phyloP scores from a whole-genome alignment of 495 filamentous ascomycete genomes.

The Neurospora sp. region DNA sequence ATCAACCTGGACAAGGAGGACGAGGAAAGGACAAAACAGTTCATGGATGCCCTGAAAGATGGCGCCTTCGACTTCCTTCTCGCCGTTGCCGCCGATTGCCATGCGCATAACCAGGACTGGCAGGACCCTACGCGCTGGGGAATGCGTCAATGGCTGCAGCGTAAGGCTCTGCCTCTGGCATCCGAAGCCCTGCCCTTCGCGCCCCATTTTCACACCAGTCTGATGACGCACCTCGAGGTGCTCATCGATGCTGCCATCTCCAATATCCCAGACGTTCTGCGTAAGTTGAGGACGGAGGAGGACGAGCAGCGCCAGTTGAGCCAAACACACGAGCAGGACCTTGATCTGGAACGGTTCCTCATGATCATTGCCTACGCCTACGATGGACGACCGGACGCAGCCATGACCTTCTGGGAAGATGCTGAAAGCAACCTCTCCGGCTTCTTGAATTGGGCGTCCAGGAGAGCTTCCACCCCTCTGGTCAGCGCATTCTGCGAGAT shows the following conservation, averaged over 20 bases:
- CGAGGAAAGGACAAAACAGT: slow-evolving; percentile 56
- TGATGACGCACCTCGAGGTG: slow-evolving; percentile 73
- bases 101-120: slow-evolving; percentile 48
- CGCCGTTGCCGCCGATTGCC: slow-evolving; percentile 69
- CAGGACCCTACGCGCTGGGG: slow-evolving; percentile 67
- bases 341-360: slow-evolving; percentile 83
- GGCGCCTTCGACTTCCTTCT: slow-evolving; percentile 89
- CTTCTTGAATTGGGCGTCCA: slow-evolving; percentile 92
- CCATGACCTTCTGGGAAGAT: slow-evolving; percentile 81
- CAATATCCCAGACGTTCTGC: slow-evolving; percentile 86
- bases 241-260: slow-evolving; percentile 87
- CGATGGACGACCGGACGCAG: slow-evolving; percentile 68
- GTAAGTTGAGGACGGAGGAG: slow-evolving; percentile 77
- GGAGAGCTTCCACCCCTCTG: slow-evolving; percentile 81
- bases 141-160: slow-evolving; percentile 65
- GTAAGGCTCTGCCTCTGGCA: slow-evolving; percentile 57
- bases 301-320: slow-evolving; percentile 72
- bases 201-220: slow-evolving; percentile 49
- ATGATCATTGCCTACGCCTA: slow-evolving; percentile 89
- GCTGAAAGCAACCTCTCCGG: slow-evolving; percentile 82
- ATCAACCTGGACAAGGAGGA: slow-evolving; percentile 52
- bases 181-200: slow-evolving; percentile 53
- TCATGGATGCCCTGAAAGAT: slow-evolving; percentile 70
- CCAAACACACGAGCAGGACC: slow-evolving; percentile 61
- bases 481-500: slow-evolving; percentile 94